Evolutionary conservation across 2,329 filamentous ascomycete species (phyloP).

Genomic region (Gyromitra esculenta): DNA sequence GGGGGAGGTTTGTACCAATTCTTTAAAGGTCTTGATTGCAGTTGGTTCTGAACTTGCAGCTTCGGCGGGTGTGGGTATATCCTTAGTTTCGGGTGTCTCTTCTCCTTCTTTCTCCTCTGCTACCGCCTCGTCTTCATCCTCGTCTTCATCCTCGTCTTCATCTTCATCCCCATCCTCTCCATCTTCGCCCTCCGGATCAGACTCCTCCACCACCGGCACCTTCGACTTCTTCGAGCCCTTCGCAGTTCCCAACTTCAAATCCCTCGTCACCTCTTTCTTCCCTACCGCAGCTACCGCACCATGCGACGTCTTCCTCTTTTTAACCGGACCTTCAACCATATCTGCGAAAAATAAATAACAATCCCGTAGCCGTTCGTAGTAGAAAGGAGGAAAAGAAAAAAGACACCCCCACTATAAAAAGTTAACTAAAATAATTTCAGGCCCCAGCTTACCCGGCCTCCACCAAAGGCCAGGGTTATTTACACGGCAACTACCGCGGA

Average conservation of each 20-base stretch:
- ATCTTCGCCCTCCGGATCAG: background rate
- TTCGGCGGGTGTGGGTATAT: constrained; percentile 6
- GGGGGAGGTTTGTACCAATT: constrained; percentile 60
- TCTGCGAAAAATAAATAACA: background rate
- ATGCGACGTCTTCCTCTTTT: constrained; percentile 46
- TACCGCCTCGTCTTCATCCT: constrained; percentile 1
- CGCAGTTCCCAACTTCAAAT: background rate
- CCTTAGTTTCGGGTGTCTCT: constrained; percentile 15
- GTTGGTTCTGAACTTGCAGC: constrained; percentile 29
- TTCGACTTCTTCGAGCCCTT: background rate
- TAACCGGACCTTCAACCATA: constrained; percentile 38
- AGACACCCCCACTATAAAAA: too few species aligned
- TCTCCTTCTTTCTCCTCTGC: constrained; percentile 25
- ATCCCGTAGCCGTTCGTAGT: too few species aligned
- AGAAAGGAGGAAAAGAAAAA: too few species aligned
- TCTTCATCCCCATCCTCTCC: background rate
- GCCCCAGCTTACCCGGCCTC: background rate
- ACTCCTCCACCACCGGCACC: background rate
- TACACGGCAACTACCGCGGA: background rate
- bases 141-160: constrained; percentile 30
- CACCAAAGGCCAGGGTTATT: background rate
- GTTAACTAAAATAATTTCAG: too few species aligned
- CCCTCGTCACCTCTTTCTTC: background rate
- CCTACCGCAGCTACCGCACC: constrained; percentile 2
- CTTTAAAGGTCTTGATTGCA: constrained; percentile 64